phyloP scores from a whole-genome alignment of 1,139 yeast species.

The Saccharomycopsis hybrid region DNA sequence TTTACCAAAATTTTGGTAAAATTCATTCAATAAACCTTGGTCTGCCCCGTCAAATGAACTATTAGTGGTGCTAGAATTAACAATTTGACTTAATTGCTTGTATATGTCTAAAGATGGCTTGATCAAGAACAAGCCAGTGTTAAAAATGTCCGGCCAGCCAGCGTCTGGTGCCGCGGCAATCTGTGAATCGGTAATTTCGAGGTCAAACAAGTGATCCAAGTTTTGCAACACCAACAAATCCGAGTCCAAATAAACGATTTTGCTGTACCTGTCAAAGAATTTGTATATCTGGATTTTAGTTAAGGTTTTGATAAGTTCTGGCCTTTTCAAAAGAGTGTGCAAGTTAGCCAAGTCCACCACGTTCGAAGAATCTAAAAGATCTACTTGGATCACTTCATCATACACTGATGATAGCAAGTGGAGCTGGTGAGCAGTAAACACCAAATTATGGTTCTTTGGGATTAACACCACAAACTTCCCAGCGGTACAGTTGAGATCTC shows the following conservation, averaged over 20 bases:
- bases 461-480: conserved; percentile 17
- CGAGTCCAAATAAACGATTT: conserved; percentile 70
- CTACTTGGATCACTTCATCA: conserved; percentile 31
- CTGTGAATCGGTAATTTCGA: conserved; percentile 33
- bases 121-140: conserved; percentile 76
- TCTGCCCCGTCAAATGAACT: conserved; percentile 88
- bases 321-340: conserved; percentile 47
- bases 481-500: conserved; percentile 4
- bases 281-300: conserved; percentile 75
- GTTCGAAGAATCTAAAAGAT: conserved; percentile 27
- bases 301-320: conserved; percentile 66
- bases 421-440: conserved; percentile 16
- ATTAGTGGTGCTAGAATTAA: conserved; percentile 24
- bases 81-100: conserved; percentile 37
- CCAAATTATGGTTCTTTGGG: conserved; percentile 7
- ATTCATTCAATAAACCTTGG: conserved; percentile 85
- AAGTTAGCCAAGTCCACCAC: conserved; percentile 23
- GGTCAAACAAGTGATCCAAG: conserved; percentile 36
- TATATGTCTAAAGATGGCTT: conserved; percentile 50
- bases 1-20: conserved; percentile 44
- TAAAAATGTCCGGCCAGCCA: conserved; percentile 96
- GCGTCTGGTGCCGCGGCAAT: conserved; percentile 82
- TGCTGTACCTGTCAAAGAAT: conserved; percentile 45
- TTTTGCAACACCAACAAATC: conserved; percentile 64
- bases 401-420: conserved; percentile 24